Conservation (phyloP, 164 flowering plant species). For the Aristolochia fimbriata region DNA sequence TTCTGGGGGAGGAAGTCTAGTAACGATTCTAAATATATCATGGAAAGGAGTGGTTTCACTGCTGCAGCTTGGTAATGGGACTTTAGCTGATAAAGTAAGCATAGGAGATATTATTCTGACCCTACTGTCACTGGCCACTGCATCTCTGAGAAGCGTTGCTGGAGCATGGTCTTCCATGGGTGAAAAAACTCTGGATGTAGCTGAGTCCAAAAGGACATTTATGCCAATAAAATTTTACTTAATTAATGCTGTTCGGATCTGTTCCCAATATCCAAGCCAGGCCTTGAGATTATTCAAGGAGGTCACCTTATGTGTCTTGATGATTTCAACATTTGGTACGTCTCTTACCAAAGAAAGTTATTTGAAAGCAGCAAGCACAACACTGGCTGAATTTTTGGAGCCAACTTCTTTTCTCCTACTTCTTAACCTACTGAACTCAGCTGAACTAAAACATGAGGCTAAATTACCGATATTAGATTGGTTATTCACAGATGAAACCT, state of each 20-base stretch:
- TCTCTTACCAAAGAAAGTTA: slow-evolving; percentile 37
- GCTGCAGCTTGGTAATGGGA: slow-evolving; percentile 64
- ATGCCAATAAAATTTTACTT: slow-evolving; percentile 82
- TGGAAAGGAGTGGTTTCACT: slow-evolving; percentile 94
- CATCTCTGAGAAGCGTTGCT: slow-evolving; percentile 53
- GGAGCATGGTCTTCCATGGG: slow-evolving; percentile 47
- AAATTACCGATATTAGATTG: slow-evolving; percentile 58
- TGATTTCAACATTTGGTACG: slow-evolving; percentile 43
- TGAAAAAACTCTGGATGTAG: slow-evolving; percentile 32
- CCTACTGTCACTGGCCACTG: slow-evolving; percentile 58
- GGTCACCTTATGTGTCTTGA: slow-evolving; percentile 38
- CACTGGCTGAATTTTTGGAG: slow-evolving; percentile 56
- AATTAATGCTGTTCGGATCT: slow-evolving; percentile 67
- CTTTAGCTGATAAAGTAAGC: slow-evolving; percentile 39
- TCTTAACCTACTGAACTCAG: slow-evolving; percentile 53
- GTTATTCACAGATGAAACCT: slow-evolving; percentile 33
- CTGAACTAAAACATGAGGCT: slow-evolving; percentile 32
- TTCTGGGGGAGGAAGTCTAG: slow-evolving; percentile 70
- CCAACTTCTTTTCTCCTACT: slow-evolving; percentile 57
- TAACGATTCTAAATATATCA: slow-evolving; percentile 66
- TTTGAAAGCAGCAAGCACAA: slow-evolving; percentile 50
- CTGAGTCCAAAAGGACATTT: slow-evolving; percentile 70
- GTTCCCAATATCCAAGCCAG: slow-evolving; percentile 51
- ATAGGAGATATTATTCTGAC: slow-evolving; percentile 46
- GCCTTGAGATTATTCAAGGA: slow-evolving; percentile 45